phyloP scores from a whole-genome alignment of 257 asterid genomes.

The Fraxinus cuspidata region DNA sequence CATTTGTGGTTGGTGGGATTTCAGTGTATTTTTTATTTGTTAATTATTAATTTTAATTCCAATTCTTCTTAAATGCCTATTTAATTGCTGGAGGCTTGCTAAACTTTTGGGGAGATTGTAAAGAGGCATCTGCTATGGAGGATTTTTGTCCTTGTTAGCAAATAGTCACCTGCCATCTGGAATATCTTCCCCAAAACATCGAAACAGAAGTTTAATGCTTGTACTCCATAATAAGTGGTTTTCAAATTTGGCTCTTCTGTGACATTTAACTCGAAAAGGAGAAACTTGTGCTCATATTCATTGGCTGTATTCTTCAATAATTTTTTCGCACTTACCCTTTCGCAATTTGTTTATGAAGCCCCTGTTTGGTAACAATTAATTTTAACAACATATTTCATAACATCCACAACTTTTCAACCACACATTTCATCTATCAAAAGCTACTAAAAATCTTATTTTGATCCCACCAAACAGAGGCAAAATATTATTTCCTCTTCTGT shows the following conservation, averaged over 20 bases:
- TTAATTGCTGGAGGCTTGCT: not conserved
- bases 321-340: not conserved
- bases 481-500: not conserved
- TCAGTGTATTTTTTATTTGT: not conserved
- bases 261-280: constrained; percentile 17
- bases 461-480: too few relatives aligned
- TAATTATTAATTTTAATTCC: not conserved
- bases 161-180: constrained; percentile 25
- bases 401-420: too few relatives aligned
- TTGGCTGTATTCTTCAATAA: not conserved
- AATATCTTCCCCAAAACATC: constrained; percentile 29
- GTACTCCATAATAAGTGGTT: constrained; percentile 38
- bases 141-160: constrained; percentile 12
- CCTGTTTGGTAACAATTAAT: too few relatives aligned
- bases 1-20: not conserved
- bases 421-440: too few relatives aligned
- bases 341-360: not conserved
- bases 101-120: constrained; percentile 23
- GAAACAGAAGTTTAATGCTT: constrained; percentile 58
- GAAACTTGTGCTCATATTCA: not conserved
- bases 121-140: constrained; percentile 23
- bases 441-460: too few relatives aligned
- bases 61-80: not conserved
- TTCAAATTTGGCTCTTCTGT: constrained; percentile 65
- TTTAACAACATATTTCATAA: too few relatives aligned